Evolutionary conservation across 805 yeast genomes (phyloP).

Genomic region (Starmerella sp.): DNA sequence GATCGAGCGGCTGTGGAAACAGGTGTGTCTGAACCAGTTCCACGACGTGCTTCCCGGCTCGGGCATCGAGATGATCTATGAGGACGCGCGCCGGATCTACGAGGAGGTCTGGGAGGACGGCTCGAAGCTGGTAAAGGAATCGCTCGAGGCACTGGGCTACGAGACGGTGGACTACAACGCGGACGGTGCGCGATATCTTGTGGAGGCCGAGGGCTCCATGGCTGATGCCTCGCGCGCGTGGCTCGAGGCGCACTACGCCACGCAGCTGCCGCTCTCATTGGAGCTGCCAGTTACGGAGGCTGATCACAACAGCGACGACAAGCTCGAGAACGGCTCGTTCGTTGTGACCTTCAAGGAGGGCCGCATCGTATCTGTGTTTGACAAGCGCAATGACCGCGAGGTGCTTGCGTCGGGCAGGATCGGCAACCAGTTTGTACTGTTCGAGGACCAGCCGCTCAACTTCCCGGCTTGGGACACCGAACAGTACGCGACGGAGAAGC

Average conservation of each 20-base stretch:
- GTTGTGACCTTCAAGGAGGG: conserved; percentile 53
- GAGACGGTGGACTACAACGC: conserved; percentile 5
- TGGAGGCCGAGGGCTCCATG: conserved; percentile 14
- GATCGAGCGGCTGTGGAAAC: conserved; percentile 72
- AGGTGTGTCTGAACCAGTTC: conserved; percentile 80
- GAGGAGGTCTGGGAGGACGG: conserved; percentile 44
- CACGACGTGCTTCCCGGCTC: conserved; percentile 98
- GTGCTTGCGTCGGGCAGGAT: conserved; percentile 53
- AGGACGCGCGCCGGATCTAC: conserved; percentile 76
- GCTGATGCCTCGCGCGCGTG: conserved; percentile 3
- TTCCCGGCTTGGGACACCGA: conserved; percentile 99
- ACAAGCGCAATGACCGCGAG: conserved; percentile 47
- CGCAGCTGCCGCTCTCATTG: neutral
- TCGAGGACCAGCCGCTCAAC: conserved; percentile 80
- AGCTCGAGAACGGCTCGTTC: conserved; percentile 51
- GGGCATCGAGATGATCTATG: conserved; percentile 88
- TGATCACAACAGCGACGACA: conserved; percentile 12
- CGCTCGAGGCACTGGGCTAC: conserved; percentile 36
- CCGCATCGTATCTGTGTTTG: conserved; percentile 51
- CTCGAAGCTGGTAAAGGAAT: conserved; percentile 40
- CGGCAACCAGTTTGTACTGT: conserved; percentile 72
- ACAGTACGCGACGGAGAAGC: conserved; percentile 68
- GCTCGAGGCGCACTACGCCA: conserved; percentile 3
- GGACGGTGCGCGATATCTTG: conserved; percentile 9
- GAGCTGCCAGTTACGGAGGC: neutral